Evolutionary conservation across 768 basidiomycete species (phyloP).

Genomic region (Rubroboletus satanas): DNA sequence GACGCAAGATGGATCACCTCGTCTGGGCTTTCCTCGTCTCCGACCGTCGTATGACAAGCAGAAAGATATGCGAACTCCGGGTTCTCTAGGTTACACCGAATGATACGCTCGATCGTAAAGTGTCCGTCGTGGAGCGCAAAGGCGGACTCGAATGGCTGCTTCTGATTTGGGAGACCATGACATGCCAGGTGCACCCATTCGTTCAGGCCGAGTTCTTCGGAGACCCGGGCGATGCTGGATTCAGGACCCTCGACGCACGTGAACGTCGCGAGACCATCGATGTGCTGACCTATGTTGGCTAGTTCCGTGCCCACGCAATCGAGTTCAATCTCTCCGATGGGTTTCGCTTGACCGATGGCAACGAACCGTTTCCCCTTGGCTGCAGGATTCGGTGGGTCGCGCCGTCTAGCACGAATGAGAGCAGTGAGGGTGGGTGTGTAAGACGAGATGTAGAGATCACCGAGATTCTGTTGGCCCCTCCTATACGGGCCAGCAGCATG

Average conservation of each 20-base stretch:
- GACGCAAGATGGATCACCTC: background rate
- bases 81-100: background rate
- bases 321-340: background rate
- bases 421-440: too few relatives aligned
- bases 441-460: too few relatives aligned
- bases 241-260: too few relatives aligned
- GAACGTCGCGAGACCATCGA: background rate
- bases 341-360: background rate
- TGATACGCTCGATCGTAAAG: background rate
- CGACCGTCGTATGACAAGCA: background rate
- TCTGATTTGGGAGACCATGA: background rate
- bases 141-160: background rate
- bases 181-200: too few relatives aligned
- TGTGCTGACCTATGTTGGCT: background rate
- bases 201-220: too few relatives aligned
- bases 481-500: too few relatives aligned
- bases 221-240: too few relatives aligned
- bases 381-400: too few relatives aligned
- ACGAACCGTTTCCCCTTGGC: background rate
- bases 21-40: background rate
- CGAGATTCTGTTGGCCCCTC: too few relatives aligned
- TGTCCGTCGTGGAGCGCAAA: background rate
- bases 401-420: too few relatives aligned
- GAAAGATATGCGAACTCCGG: background rate
- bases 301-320: background rate